phyloP scores from a whole-genome alignment of 306 rosid genomes.

The Abrus pulchellus region DNA sequence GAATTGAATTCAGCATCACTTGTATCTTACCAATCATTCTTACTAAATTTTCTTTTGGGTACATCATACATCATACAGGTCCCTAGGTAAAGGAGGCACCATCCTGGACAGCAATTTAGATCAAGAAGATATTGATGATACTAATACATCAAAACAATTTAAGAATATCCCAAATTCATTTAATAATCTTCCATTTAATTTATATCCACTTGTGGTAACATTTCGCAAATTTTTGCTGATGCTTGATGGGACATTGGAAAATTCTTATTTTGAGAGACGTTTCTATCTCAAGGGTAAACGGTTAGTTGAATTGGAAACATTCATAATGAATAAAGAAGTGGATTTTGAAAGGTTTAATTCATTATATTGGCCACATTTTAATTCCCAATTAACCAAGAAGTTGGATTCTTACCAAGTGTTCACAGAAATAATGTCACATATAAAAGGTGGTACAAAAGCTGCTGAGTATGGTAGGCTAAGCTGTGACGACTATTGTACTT shows the following conservation, averaged over 20 bases:
- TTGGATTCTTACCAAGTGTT: constrained; percentile 68
- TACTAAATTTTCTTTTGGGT: not conserved
- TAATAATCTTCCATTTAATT: constrained; percentile 46
- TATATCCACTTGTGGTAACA: constrained; percentile 74
- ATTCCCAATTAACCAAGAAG: constrained; percentile 49
- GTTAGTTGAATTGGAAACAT: constrained; percentile 51
- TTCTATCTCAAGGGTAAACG: constrained; percentile 1
- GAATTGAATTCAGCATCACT: not conserved
- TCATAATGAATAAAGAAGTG: constrained; percentile 64
- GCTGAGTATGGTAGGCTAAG: constrained; percentile 56
- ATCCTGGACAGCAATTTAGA: constrained; percentile 11
- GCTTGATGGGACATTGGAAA: constrained; percentile 71
- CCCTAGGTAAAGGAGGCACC: constrained; percentile 36
- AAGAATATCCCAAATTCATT: constrained; percentile 66
- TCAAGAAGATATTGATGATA: constrained; percentile 49
- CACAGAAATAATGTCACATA: constrained; percentile 75
- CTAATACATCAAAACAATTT: constrained; percentile 46
- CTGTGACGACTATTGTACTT: constrained; percentile 52
- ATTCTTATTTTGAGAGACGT: constrained; percentile 66
- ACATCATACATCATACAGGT: constrained; percentile 42
- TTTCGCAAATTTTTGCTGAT: constrained; percentile 74
- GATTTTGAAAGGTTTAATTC: constrained; percentile 66
- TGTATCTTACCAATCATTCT: not conserved
- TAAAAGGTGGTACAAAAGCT: constrained; percentile 67
- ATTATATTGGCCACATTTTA: constrained; percentile 76